A percentile compares a stretch with the other conserved stretches of the same genome.
These are phyloP conservation scores for Leccinum broughii DNA, from an alignment of 768 basidiomycete species.

Conservation along the genomic window DNA sequence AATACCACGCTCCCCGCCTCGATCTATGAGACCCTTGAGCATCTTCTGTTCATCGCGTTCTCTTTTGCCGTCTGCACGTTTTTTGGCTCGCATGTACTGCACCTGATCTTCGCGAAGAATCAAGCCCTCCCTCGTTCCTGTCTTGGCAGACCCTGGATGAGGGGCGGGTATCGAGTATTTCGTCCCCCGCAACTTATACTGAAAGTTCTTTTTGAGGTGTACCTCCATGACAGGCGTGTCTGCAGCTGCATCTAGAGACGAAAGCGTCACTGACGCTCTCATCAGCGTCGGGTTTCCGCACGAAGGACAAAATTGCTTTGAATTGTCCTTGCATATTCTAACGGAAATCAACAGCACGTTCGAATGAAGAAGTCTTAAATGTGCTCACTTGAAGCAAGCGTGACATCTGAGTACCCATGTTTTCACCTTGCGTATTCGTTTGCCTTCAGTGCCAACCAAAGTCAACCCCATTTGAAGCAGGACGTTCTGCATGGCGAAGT, in stretches of 20 bases:
- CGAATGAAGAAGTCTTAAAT: neutral
- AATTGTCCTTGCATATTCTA: constrained; percentile 94
- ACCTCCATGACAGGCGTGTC: constrained; percentile 74
- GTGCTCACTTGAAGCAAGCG: constrained; percentile 95
- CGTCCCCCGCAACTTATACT: constrained; percentile 88
- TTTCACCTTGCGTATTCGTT: constrained; percentile 85
- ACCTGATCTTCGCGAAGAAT: constrained; percentile 92
- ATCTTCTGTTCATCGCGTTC: constrained; percentile 73
- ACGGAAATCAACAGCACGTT: constrained; percentile 1
- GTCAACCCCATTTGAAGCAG: constrained; percentile 91
- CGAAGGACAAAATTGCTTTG: constrained; percentile 95
- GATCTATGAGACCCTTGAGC: constrained; percentile 58
- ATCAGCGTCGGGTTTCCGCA: constrained; percentile 92
- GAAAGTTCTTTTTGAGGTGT: constrained; percentile 95
- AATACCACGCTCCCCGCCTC: constrained; percentile 49
- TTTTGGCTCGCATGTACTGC: constrained; percentile 83
- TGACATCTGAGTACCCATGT: constrained; percentile 97
- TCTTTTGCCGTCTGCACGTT: constrained; percentile 68
- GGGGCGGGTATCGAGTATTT: constrained; percentile 91
- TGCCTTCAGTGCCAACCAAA: constrained; percentile 87
- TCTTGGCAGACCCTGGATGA: constrained; percentile 85
- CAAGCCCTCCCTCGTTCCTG: constrained; percentile 76
- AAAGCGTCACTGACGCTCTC: constrained; percentile 87
- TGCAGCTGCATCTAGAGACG: constrained; percentile 59
- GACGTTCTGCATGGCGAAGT: constrained; percentile 99